Evolutionary conservation across 2,329 filamentous ascomycete genomes (phyloP), one percentile per base, ranked within the genome.

Genomic region (Ophiostoma tasmaniense): DNA sequence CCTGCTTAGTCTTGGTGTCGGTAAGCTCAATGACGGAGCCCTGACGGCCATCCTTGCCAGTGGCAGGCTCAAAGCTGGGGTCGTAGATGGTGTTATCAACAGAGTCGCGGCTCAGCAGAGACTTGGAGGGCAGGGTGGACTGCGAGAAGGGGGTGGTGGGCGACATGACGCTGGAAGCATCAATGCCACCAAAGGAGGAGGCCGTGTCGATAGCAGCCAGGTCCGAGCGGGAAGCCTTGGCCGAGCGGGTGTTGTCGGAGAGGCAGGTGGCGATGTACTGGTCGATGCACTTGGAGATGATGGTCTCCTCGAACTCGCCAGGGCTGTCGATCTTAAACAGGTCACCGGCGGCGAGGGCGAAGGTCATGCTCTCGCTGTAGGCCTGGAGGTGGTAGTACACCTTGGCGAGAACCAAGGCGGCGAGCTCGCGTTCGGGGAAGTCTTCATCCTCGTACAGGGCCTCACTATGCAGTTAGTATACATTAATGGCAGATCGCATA

Each of bases 331-430:
- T 87, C 81, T 96, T 92, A 84, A 99, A 97, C 66, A 97, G 88
- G 77, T 97, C 92, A 71, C 95, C 95, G 30, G 95, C 93, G 70
- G 93, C 93, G 64, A 99, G 87, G 72, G 95, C 95, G 80, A 99
- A 98, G 67, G 92, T 91, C 94, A 99, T 98, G 80, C 94, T 97
- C 82, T 99, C 95, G 78, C 97, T 95, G 83, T 99, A 99, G 79
- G 95, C 95, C 81, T 97, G 93, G 67, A 99, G 88, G 78, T 99
- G 95, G 78, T 98, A 99, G 83, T 98, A 99, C 74, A 98, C 93
- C 85, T 99, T 99, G 74, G 95, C 91, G 61, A 96, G 90, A 68
- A 99, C 93, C 66, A 99, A 85, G 68, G 95, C 95, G 68, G 95
- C 95, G 69, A 99, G 89, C 78, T 95, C 91, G 76, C 94, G 92